Base-by-base conservation (phyloP, 2,329 filamentous ascomycete species). In the Botrytis medusae region DNA sequence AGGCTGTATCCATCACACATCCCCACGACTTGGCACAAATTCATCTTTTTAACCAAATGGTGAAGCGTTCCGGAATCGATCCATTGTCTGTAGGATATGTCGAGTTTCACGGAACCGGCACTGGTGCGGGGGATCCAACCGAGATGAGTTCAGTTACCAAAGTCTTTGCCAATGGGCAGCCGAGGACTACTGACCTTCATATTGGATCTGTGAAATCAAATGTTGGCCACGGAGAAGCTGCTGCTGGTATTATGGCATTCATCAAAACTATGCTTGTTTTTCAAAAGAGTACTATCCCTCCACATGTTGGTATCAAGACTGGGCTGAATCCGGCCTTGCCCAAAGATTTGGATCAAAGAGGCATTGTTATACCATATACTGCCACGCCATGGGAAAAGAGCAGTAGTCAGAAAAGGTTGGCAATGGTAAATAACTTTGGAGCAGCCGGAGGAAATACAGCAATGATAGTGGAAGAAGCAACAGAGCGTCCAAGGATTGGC, bases 401-500 rank as follows among this genome's bases (percentile, higher is more conserved):
- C 54, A 78, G 82, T 0, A 32, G 80, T 9, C 80, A 80, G 6
- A 81, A 62, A 46, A 72, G 67, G 88, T 88, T 79, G 86, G 81
- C 83, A 51, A 59, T 76, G 14, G 29, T 72, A 20, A 81, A 80
- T 63, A 88, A 87, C 78, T 90, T 89, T 77, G 84, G 79, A 42
- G 80, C 78, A 54, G 77, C 78, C 46, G 78, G 79, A 69, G 80
- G 80, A 60, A 81, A 81, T 51, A 80, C 79, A 14, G 78, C 77
- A 10, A 44, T 81, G 37, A 71, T 81, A 14, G 63, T 81, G 1
- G 79, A 81, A 72, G 80, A 81, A 48, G 22, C 34, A 9, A 78
- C 72, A 4, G 76, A 78, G 5, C 82, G 71, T 80, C 46, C 71
- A 34, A 77, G 61, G 22, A 75, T 54, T 44, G 68, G 44, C 32